phyloP scores from a whole-genome alignment of 1,139 yeast species.

The Blastobotrys indianensis region DNA sequence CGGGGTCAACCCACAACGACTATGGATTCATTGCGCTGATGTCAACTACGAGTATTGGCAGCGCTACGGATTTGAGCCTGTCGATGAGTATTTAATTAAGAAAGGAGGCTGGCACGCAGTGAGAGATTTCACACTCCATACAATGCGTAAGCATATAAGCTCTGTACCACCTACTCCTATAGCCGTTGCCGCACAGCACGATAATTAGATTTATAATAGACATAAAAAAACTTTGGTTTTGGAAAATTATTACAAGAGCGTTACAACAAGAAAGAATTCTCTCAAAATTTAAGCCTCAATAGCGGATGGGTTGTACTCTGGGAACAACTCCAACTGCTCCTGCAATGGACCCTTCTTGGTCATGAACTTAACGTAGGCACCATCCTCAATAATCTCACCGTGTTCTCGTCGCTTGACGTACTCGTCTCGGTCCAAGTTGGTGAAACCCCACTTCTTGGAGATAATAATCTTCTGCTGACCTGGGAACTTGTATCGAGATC shows the following conservation, averaged over 20 bases:
- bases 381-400: conserved; percentile 98
- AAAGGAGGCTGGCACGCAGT: conserved; percentile 5
- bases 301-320: conserved; percentile 56
- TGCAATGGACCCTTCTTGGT: conserved; percentile 94
- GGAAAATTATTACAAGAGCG: background rate
- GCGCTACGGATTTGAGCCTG: background rate
- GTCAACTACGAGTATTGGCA: conserved; percentile 7
- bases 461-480: conserved; percentile 99
- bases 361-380: conserved; percentile 99
- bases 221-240: background rate
- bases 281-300: conserved; percentile 22
- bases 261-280: background rate
- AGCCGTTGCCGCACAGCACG: too few relatives aligned
- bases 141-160: too few relatives aligned
- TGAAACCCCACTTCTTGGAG: conserved; percentile 99
- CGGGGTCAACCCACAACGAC: too few relatives aligned
- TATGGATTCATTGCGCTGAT: conserved; percentile 4
- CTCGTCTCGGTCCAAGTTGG: conserved; percentile 96
- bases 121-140: conserved; percentile 2
- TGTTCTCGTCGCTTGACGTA: conserved; percentile 89
- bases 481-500: conserved; percentile 99
- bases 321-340: conserved; percentile 90
- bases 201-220: background rate
- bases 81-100: background rate
- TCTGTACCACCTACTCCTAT: too few relatives aligned